Evolutionary conservation across 441 rosid species (phyloP).

Genomic region (Rhodomyrtus psidioides): DNA sequence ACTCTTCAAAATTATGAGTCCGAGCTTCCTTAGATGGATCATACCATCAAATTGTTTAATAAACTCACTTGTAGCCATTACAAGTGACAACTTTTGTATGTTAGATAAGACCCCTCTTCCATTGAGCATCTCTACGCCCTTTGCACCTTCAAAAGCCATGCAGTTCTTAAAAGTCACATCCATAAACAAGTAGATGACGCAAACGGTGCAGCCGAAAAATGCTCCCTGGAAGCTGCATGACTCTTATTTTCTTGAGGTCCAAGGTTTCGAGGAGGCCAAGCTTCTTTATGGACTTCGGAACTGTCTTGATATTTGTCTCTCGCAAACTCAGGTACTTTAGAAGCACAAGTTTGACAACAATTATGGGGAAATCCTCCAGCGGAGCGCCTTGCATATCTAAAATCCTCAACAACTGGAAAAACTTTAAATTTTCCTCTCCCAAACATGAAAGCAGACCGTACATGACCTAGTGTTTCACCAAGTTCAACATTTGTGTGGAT

Average conservation of each 20-base stretch:
- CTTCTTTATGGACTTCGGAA: background rate
- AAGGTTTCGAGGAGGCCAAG: background rate
- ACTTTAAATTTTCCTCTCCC: background rate
- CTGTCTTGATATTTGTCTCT: background rate
- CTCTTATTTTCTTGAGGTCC: background rate
- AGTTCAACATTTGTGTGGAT: background rate
- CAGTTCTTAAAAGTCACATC: background rate
- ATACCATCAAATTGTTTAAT: background rate
- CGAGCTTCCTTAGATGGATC: background rate
- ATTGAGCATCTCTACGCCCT: background rate
- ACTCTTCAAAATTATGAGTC: background rate
- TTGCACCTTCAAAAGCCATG: background rate
- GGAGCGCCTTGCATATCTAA: background rate
- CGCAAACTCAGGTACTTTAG: slow-evolving; percentile 3
- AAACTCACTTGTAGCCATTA: background rate
- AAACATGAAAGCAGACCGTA: background rate
- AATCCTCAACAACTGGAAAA: background rate
- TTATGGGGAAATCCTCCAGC: background rate
- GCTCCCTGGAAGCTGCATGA: background rate
- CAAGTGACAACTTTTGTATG: background rate
- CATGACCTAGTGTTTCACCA: background rate
- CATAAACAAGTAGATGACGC: background rate
- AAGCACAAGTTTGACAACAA: background rate
- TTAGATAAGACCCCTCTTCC: background rate
- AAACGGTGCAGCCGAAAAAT: background rate